Evolutionary conservation across 495 filamentous ascomycete species (phyloP), one percentile per base, ranked within the genome.

Genomic region (Tuber melanosporum): DNA sequence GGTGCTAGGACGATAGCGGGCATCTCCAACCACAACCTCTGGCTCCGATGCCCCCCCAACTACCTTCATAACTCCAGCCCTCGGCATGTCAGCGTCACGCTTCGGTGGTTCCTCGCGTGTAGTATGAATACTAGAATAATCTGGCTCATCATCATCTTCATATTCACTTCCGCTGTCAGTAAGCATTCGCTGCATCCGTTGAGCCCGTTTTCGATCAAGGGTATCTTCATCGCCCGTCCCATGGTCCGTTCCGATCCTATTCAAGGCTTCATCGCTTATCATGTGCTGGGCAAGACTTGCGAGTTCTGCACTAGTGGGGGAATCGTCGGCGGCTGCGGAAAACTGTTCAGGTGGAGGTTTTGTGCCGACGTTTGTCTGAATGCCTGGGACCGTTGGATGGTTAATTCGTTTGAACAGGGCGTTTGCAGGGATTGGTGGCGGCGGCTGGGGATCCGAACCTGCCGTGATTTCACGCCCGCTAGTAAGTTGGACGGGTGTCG

Each of bases 11-110:
- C 85, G 81, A 74, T 91, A 92, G 74, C 84, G 88, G 75, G 86
- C 85, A 84, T 92, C 90, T 7, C 90, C 90, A 78, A 92, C 88
- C 69, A 85, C 82, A 69, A 91, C 86, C 39, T 89, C 84, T 47
- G 88, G 84, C 43, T 87, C 87, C 45, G 82, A 79, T 20, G 72
- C 87, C 87, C 73, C 79, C 14, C 95, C 95, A 5, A 94, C 91
- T 8, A 91, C 93, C 82, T 92, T 93, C 85, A 94, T 88, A 6
- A 94, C 90, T 74, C 95, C 95, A 80, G 92, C 91, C 75, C 95
- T 89, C 22, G 93, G 93, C 57, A 87, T 89, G 41, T 94, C 91
- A 20, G 81, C 74, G n/a, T 83, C 76, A 76, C 81, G 75, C 72
- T 78, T 80, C 46, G 80, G 80, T 41, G 81, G 81, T 47, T 78